Evolutionary conservation across 371 early-diverging fungal genomes (phyloP).

Genomic region (Syncephalis fuscata): DNA sequence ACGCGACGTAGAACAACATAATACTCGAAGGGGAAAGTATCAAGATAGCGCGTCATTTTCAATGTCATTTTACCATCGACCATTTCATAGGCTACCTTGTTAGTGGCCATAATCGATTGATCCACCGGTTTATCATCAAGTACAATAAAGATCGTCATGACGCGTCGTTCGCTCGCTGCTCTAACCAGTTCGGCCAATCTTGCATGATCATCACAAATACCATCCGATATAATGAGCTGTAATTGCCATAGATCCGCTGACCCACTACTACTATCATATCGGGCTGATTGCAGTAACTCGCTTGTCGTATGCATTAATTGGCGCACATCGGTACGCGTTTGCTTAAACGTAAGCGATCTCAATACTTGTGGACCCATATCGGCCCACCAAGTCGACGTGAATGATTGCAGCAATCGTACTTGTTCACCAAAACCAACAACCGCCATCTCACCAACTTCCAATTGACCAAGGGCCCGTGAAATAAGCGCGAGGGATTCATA

Average conservation of each 20-base stretch:
- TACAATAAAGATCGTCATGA: slow-evolving; percentile 91
- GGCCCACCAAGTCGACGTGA: slow-evolving; percentile 75
- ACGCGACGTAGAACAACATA: slow-evolving; percentile 85
- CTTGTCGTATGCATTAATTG: slow-evolving; percentile 67
- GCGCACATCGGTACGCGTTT: slow-evolving; percentile 71
- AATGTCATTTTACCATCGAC: slow-evolving; percentile 47
- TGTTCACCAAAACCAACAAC: slow-evolving; percentile 85
- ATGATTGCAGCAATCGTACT: slow-evolving; percentile 76
- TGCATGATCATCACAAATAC: slow-evolving; percentile 88
- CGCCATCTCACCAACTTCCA: slow-evolving; percentile 86
- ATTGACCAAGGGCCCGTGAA: slow-evolving; percentile 77
- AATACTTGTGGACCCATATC: slow-evolving; percentile 83
- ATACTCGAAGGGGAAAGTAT: slow-evolving; percentile 97
- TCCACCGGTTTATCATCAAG: slow-evolving; percentile 71
- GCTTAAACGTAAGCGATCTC: slow-evolving; percentile 79
- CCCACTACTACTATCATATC: slow-evolving; percentile 15
- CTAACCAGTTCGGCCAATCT: slow-evolving; percentile 62
- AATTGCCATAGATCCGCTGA: slow-evolving; percentile 79
- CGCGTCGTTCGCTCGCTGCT: slow-evolving; percentile 62
- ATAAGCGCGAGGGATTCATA: slow-evolving; percentile 85
- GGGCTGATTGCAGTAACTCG: slow-evolving; percentile 52
- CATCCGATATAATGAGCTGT: slow-evolving; percentile 91
- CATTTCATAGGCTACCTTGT: slow-evolving; percentile 60
- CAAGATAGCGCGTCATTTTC: slow-evolving; percentile 75
- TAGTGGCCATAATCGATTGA: slow-evolving; percentile 79